Evolutionary conservation across 768 basidiomycete genomes (phyloP).

Genomic region (Leccinum rimulosum): DNA sequence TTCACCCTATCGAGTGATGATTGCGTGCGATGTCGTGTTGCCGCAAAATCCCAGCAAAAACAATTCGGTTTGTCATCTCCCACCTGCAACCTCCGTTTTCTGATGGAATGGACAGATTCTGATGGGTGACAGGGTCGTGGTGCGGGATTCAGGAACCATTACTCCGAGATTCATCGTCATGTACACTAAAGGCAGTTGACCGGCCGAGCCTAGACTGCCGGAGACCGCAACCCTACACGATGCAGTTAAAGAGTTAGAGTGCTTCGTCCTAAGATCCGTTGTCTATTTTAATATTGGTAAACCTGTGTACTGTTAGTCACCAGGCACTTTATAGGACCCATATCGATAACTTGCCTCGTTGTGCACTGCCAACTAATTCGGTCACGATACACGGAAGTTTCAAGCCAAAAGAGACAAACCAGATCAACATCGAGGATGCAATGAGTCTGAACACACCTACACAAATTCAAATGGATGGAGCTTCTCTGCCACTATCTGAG

Average conservation of each 20-base stretch:
- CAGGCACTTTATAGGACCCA: constrained; percentile 14
- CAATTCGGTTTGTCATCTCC: constrained; percentile 25
- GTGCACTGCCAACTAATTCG: constrained; percentile 20
- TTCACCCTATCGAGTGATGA: constrained; percentile 64
- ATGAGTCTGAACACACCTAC: constrained; percentile 18
- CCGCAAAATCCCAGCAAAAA: constrained; percentile 28
- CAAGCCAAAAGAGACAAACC: constrained; percentile 5
- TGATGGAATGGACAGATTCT: constrained; percentile 38
- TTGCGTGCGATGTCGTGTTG: constrained; percentile 56
- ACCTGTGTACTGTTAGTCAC: constrained; percentile 19
- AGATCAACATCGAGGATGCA: constrained; percentile 29
- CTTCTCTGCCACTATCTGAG: constrained; percentile 20
- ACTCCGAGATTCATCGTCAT: constrained; percentile 57
- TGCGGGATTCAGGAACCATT: constrained; percentile 52
- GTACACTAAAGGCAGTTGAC: constrained; percentile 44
- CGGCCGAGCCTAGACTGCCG: constrained; percentile 16
- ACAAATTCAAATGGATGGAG: constrained; percentile 29
- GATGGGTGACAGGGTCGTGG: constrained; percentile 52
- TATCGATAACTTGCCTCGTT: constrained; percentile 28
- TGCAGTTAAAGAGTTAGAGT: constrained; percentile 24
- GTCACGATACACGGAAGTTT: constrained; percentile 19
- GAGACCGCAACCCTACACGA: constrained; percentile 15
- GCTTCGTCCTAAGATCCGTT: constrained; percentile 19
- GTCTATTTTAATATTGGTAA: constrained; percentile 17
- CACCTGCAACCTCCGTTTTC: constrained; percentile 20